Evolutionary conservation across 2,329 filamentous ascomycete genomes (phyloP).

Genomic region (Ceratocystiopsis minuta): DNA sequence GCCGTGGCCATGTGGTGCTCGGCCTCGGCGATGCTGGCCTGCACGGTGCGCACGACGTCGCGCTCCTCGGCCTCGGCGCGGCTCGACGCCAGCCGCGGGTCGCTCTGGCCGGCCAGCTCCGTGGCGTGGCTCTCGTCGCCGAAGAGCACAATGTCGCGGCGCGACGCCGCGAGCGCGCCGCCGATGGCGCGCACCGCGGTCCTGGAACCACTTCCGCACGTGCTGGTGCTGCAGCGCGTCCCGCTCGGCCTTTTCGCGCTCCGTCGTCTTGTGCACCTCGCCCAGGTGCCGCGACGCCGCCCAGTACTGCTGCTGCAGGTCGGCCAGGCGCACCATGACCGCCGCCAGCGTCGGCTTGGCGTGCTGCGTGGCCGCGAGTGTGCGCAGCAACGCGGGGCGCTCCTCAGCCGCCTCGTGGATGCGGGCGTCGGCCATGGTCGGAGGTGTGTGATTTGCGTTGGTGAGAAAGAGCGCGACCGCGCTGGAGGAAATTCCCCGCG

Average conservation of each 20-base stretch:
- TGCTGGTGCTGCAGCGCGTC: background rate
- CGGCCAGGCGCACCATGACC: background rate
- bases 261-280: background rate
- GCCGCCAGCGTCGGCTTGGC: background rate
- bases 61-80: background rate
- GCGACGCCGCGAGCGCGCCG: background rate
- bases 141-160: background rate
- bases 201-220: background rate
- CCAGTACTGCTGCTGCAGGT: background rate
- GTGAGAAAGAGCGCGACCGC: too few species aligned
- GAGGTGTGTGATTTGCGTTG: too few species aligned
- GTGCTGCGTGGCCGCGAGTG: slow-evolving; percentile 1
- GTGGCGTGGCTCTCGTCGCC: too few species aligned
- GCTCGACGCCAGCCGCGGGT: background rate
- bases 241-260: background rate
- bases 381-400: background rate
- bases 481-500: too few species aligned
- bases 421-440: background rate
- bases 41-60: background rate
- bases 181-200: background rate
- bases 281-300: background rate
- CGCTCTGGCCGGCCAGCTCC: too few species aligned
- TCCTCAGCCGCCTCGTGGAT: background rate
- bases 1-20: background rate
- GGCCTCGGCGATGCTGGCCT: background rate